Evolutionary conservation across 768 basidiomycete species (phyloP).

Genomic region (Trametes maxima): DNA sequence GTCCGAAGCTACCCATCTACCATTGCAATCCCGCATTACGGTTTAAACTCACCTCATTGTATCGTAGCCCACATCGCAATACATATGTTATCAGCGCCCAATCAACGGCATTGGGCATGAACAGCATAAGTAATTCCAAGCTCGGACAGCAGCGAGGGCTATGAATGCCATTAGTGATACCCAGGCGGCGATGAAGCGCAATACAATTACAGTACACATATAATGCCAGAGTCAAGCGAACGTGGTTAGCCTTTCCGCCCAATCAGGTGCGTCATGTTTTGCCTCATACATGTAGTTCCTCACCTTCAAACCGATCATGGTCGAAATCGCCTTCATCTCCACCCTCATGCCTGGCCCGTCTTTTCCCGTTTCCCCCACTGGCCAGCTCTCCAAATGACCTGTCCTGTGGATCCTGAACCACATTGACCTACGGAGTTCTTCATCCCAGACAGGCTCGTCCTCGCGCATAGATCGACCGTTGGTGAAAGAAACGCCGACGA

Average conservation of each 20-base stretch:
- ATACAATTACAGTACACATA: too few species aligned
- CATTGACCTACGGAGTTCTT: slow-evolving; percentile 3
- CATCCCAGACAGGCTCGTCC: slow-evolving; percentile 12
- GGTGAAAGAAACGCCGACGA: slow-evolving; percentile 9
- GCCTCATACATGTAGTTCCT: slow-evolving; percentile 17
- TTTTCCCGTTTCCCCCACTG: background rate
- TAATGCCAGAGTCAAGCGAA: too few species aligned
- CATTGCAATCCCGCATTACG: slow-evolving; percentile 10
- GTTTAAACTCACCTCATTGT: slow-evolving; percentile 21
- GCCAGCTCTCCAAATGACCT: background rate
- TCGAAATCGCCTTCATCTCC: background rate
- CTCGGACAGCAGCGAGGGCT: too few species aligned
- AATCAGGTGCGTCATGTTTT: background rate
- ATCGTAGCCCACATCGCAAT: slow-evolving; percentile 22
- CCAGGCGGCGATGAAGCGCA: too few species aligned
- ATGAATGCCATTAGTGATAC: too few species aligned
- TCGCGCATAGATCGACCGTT: slow-evolving; percentile 9
- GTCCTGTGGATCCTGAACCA: slow-evolving; percentile 5
- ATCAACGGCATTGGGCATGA: background rate
- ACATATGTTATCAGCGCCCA: background rate
- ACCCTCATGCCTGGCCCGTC: too few species aligned
- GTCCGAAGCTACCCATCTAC: background rate
- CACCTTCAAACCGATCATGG: slow-evolving; percentile 3
- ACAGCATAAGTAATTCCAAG: too few species aligned
- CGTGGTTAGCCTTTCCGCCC: background rate